These are phyloP conservation scores for Herpotrichia juniperi DNA, from an alignment of 2,329 filamentous ascomycete species.

Conservation along the genomic window DNA sequence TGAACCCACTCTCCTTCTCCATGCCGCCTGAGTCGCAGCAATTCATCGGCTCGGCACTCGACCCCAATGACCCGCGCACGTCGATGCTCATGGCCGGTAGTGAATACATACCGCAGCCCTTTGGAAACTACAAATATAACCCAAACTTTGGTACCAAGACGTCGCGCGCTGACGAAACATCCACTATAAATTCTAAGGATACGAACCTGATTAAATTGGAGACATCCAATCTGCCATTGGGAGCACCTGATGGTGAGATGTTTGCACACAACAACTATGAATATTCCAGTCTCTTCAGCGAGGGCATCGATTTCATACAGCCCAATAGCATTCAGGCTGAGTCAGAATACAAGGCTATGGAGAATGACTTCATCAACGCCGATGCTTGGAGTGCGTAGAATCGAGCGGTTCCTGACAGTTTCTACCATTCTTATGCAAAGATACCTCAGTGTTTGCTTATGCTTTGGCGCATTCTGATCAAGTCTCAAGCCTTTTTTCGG, in stretches of 20 bases:
- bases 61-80: constrained; percentile 53
- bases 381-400: neutral
- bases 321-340: neutral
- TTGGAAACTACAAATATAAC: constrained; percentile 53
- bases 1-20: constrained; percentile 55
- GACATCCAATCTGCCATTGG: neutral
- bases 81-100: constrained; percentile 55
- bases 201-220: constrained; percentile 38
- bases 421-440: too few relatives aligned
- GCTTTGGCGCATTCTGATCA: too few relatives aligned
- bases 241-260: neutral
- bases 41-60: constrained; percentile 55
- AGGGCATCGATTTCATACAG: neutral
- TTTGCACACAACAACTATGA: neutral
- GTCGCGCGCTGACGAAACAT: constrained; percentile 11
- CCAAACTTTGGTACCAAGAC: constrained; percentile 47
- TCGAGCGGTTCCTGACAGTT: too few relatives aligned
- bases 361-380: neutral
- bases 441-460: too few relatives aligned
- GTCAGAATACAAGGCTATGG: neutral
- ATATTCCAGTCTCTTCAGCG: neutral
- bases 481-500: too few relatives aligned
- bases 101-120: constrained; percentile 47
- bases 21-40: constrained; percentile 61
- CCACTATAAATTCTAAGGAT: constrained; percentile 44